Conservation (phyloP, 2,329 filamentous ascomycete genomes). For the Ilyonectria destructans region DNA sequence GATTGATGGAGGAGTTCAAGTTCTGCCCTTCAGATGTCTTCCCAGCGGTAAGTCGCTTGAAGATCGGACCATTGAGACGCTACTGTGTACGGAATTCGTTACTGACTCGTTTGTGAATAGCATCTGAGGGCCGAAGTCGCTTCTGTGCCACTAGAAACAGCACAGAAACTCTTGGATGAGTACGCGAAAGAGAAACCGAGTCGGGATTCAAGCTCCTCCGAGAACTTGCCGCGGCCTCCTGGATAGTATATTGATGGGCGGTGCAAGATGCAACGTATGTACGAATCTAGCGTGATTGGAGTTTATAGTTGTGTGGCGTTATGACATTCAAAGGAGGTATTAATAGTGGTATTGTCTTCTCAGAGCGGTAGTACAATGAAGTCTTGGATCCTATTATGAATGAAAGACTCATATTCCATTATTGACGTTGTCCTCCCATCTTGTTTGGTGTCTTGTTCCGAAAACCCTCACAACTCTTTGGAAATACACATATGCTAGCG, state of each 20-base stretch:
- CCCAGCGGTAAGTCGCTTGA: slow-evolving; percentile 35
- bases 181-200: neutral
- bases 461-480: no score
- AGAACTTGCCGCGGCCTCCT: neutral
- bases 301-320: neutral
- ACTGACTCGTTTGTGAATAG: slow-evolving; percentile 1
- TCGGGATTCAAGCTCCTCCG: neutral
- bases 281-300: neutral
- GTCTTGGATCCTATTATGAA: no score
- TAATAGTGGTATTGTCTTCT: no score
- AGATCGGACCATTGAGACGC: neutral
- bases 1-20: slow-evolving; percentile 55
- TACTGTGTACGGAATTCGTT: neutral
- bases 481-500: no score
- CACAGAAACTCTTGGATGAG: slow-evolving; percentile 8
- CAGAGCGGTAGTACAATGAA: no score
- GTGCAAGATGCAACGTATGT: neutral
- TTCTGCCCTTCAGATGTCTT: slow-evolving; percentile 52
- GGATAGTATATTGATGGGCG: slow-evolving; percentile 1
- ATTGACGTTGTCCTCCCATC: no score
- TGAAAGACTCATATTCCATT: no score
- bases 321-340: neutral
- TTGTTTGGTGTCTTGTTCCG: no score
- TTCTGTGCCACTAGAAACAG: neutral
- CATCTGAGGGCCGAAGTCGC: neutral